Evolutionary conservation across 768 basidiomycete species (phyloP).

Genomic region (Tulasnella sp.): DNA sequence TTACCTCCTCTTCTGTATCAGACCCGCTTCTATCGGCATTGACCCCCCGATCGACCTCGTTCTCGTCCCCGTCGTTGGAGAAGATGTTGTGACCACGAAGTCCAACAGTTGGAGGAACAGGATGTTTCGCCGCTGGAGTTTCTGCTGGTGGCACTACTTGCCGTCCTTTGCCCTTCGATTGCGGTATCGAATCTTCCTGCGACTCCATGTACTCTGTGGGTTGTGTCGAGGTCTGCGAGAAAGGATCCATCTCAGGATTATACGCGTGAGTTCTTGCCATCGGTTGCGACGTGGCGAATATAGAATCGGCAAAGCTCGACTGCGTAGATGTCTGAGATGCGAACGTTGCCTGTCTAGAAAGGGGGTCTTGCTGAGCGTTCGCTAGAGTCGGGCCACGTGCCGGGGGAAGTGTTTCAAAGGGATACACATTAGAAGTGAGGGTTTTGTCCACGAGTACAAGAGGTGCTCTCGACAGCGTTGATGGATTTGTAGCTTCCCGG

Average conservation of each 20-base stretch:
- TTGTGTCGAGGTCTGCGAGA: conserved; percentile 43
- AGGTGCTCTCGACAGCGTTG: no score
- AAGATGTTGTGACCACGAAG: background rate
- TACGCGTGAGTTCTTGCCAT: background rate
- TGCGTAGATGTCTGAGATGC: conserved; percentile 41
- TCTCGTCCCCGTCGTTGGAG: conserved; percentile 29
- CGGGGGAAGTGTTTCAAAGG: background rate
- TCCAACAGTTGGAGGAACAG: conserved; percentile 17
- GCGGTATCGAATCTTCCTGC: background rate
- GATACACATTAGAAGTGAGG: background rate
- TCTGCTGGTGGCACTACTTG: background rate
- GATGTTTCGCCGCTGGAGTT: background rate
- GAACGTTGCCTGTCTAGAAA: conserved; percentile 19
- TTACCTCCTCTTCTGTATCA: conserved; percentile 31
- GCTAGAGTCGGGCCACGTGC: background rate
- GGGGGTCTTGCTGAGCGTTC: background rate
- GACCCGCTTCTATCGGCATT: conserved; percentile 32
- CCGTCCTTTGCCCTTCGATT: conserved; percentile 16
- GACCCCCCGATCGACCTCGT: conserved; percentile 32
- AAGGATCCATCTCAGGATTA: conserved; percentile 39
- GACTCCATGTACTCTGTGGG: no score
- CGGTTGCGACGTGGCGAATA: conserved; percentile 29
- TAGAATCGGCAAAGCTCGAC: conserved; percentile 40
- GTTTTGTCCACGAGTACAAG: no score
- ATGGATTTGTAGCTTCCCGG: no score